phyloP scores from a whole-genome alignment of 176 grass and related monocot species.

The Metroxylon sagu region DNA sequence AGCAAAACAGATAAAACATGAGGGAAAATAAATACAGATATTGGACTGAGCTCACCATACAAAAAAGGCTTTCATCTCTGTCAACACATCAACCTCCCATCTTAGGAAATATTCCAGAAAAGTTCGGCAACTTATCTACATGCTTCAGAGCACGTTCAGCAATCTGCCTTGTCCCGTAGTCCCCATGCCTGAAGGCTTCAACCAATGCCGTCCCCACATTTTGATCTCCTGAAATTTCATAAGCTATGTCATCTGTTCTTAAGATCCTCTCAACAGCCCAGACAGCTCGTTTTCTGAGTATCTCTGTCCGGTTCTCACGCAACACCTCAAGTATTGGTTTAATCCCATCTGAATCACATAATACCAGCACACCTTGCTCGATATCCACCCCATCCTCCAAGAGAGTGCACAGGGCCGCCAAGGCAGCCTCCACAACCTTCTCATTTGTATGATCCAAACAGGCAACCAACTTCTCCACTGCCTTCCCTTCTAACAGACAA shows the following conservation, averaged over 20 bases:
- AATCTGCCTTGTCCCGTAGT: conserved; percentile 42
- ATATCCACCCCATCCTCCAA: conserved; percentile 55
- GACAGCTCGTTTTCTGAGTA: conserved; percentile 45
- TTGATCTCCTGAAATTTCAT: conserved; percentile 30
- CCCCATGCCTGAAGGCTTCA: conserved; percentile 53
- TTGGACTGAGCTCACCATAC: too few species aligned
- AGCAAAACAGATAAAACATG: too few species aligned
- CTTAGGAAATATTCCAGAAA: conserved; percentile 41
- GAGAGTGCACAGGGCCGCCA: conserved; percentile 60
- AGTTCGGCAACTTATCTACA: conserved; percentile 45
- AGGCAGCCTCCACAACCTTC: conserved; percentile 45
- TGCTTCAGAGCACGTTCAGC: conserved; percentile 69
- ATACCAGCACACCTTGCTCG: conserved; percentile 32
- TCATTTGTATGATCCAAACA: conserved; percentile 62
- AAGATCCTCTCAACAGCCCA: conserved; percentile 85
- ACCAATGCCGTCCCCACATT: conserved; percentile 52
- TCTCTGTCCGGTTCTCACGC: conserved; percentile 39
- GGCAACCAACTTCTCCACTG: conserved; percentile 53
- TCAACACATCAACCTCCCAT: conserved; percentile 7
- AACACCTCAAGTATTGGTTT: conserved; percentile 51
- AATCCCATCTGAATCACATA: conserved; percentile 32
- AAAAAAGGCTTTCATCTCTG: too few species aligned
- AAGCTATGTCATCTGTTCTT: conserved; percentile 47
- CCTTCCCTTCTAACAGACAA: conserved; percentile 64
- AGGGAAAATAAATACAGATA: too few species aligned